Conservation (phyloP, 2,329 filamentous ascomycete species). For the Fusarium sp. region DNA sequence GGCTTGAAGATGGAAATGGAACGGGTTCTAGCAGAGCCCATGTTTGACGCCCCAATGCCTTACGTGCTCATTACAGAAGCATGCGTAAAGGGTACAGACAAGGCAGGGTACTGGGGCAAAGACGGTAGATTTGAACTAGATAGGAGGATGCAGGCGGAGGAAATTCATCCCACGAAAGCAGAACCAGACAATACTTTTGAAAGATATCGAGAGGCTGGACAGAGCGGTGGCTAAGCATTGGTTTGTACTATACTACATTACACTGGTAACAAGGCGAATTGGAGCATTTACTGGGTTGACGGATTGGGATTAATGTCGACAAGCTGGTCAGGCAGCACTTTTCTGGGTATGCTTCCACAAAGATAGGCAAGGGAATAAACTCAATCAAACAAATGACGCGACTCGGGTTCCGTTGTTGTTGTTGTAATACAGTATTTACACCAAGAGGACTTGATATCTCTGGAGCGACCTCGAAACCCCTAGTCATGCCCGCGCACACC, state of each 20-base stretch:
- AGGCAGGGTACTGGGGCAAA: constrained; percentile 72
- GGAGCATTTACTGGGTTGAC: constrained; percentile 27
- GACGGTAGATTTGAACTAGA: constrained; percentile 77
- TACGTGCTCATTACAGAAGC: constrained; percentile 79
- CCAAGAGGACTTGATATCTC: constrained; percentile 46
- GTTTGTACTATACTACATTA: not conserved
- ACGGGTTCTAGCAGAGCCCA: constrained; percentile 79
- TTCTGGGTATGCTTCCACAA: constrained; percentile 17
- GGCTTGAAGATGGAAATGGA: constrained; percentile 86
- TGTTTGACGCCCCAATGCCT: constrained; percentile 82
- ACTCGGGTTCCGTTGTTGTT: constrained; percentile 53
- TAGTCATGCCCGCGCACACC: constrained; percentile 43
- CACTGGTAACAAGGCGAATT: constrained; percentile 10
- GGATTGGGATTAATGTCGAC: constrained; percentile 23
- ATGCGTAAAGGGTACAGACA: constrained; percentile 72
- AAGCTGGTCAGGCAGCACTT: constrained; percentile 23
- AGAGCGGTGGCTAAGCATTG: constrained; percentile 57
- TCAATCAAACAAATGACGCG: constrained; percentile 49
- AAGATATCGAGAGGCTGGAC: constrained; percentile 58
- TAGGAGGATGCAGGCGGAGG: constrained; percentile 73
- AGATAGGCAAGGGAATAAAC: constrained; percentile 38
- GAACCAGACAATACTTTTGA: constrained; percentile 51
- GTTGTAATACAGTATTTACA: constrained; percentile 60
- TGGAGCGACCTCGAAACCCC: constrained; percentile 49
- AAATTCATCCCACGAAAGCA: constrained; percentile 47